phyloP scores from a whole-genome alignment of 1,139 yeast species.

The Protomyces macrosporus region DNA sequence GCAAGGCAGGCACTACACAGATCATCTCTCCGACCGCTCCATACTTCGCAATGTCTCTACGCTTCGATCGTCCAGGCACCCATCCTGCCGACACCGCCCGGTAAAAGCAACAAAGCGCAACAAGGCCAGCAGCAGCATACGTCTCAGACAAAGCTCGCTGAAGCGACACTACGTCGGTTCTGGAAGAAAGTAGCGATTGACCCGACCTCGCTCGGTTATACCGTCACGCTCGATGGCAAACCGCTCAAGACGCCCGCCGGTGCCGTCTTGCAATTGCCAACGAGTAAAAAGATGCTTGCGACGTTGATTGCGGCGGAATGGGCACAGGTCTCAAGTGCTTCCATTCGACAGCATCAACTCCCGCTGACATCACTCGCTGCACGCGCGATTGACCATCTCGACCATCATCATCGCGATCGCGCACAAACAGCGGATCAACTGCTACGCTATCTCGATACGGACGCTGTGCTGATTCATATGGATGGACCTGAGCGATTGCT shows the following conservation, averaged over 20 bases:
- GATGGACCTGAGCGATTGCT: conserved; percentile 79
- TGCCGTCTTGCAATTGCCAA: conserved; percentile 60
- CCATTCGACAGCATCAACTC: conserved; percentile 70
- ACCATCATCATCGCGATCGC: conserved; percentile 32
- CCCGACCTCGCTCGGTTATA: conserved; percentile 38
- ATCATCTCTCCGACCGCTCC: not conserved
- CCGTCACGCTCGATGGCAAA: conserved; percentile 64
- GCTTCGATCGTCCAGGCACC: not conserved
- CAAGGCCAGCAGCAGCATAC: not conserved
- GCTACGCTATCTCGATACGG: conserved; percentile 84
- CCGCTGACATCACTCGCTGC: conserved; percentile 86
- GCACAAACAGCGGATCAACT: conserved; percentile 35
- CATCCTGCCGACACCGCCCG: not conserved
- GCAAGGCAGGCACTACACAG: not conserved
- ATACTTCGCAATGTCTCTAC: not conserved
- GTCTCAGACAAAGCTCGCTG: conserved; percentile 53
- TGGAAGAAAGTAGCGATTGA: conserved; percentile 64
- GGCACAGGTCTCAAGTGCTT: conserved; percentile 64
- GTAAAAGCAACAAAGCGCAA: not conserved
- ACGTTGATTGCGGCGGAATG: conserved; percentile 80
- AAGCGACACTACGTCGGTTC: conserved; percentile 67
- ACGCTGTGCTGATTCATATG: conserved; percentile 79
- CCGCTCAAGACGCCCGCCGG: conserved; percentile 84
- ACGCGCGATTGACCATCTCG: conserved; percentile 63
- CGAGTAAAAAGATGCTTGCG: conserved; percentile 58